phyloP scores from a whole-genome alignment of 768 basidiomycete genomes.

The Tylopilus cervinicoccineus region DNA sequence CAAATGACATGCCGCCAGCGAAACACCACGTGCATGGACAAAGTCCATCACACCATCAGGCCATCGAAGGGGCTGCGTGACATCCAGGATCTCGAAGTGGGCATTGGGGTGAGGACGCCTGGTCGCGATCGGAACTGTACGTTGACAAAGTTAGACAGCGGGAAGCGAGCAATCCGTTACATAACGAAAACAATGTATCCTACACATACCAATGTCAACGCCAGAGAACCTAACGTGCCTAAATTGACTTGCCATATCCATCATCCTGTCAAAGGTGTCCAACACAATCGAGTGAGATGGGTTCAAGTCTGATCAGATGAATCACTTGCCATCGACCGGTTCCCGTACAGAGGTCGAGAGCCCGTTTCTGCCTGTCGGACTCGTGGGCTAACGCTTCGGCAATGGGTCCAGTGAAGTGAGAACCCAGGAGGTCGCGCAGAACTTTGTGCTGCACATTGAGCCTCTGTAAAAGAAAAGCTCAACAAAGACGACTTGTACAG shows the following conservation, averaged over 20 bases:
- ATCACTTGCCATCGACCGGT: slow-evolving; percentile 63
- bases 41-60: slow-evolving; percentile 54
- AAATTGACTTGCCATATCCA: slow-evolving; percentile 69
- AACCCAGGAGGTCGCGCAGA: slow-evolving; percentile 48
- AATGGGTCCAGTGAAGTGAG: slow-evolving; percentile 60
- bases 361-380: slow-evolving; percentile 43
- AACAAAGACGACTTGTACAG: too few species aligned
- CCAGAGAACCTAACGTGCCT: slow-evolving; percentile 64
- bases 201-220: slow-evolving; percentile 66
- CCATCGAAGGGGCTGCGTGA: slow-evolving; percentile 51
- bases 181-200: slow-evolving; percentile 8
- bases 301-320: slow-evolving; percentile 15
- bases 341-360: slow-evolving; percentile 75
- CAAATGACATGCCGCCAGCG: slow-evolving; percentile 51
- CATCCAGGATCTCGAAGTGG: slow-evolving; percentile 63
- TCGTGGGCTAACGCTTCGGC: slow-evolving; percentile 42
- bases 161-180: slow-evolving; percentile 9
- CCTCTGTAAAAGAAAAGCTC: slow-evolving; percentile 38
- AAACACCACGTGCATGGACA: slow-evolving; percentile 58
- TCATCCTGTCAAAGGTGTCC: slow-evolving; percentile 46
- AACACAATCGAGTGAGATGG: slow-evolving; percentile 12
- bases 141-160: slow-evolving; percentile 4
- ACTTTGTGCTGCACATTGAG: slow-evolving; percentile 47
- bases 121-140: slow-evolving; percentile 66
- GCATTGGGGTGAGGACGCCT: slow-evolving; percentile 58